Base-by-base conservation (phyloP, 2,329 filamentous ascomycete species). In the Rhexocercosporidium sp. region DNA sequence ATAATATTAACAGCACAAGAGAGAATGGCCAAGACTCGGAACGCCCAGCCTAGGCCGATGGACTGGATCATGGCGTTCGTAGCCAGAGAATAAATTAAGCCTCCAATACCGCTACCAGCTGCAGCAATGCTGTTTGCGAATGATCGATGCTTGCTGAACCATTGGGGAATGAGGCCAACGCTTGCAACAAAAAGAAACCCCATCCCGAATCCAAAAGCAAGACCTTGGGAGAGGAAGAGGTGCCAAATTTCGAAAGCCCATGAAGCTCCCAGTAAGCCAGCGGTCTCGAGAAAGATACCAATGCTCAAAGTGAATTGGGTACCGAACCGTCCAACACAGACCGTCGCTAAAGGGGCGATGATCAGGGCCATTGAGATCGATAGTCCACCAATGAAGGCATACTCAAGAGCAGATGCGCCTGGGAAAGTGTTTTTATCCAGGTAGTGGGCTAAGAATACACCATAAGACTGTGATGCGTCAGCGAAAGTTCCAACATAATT, bases 181-280 rank as follows among this genome's bases (percentile, higher is more conserved):
- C 80, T 94, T 92, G 83, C 83, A 0, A 89, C 83, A 70, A 94
- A 95, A 11, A 90, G 81, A 66, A 94, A 90, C 0, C 92, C 92
- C 85, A 95, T 90, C 3, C 92, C 92, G 25, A 90, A 77, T n/a
- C 92, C 92, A 69, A 95, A 94, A 63, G 88, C 86, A 2, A 94
- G 75, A 4, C 92, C 92, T 75, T 95, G 92, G 6, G 85, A 86
- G 0, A 95, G 83, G 66, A 94, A 89, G 0, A 96, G 83, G 41
- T 95, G 92, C 90, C 91, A 94, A 66, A 92, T 89, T 65, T 86
- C 75, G 18, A 76, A 81, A 0, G 90, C 86, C 72, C 93, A 94
- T 16, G 88, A 91, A 8, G 92, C 91, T 1, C 86, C 87, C 53
- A 94, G 85, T 68, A 94, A 84, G 25, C 87, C 88, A 9, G 82